Conservation (phyloP, 768 basidiomycete genomes). For the Pisolithus tinctorius region DNA sequence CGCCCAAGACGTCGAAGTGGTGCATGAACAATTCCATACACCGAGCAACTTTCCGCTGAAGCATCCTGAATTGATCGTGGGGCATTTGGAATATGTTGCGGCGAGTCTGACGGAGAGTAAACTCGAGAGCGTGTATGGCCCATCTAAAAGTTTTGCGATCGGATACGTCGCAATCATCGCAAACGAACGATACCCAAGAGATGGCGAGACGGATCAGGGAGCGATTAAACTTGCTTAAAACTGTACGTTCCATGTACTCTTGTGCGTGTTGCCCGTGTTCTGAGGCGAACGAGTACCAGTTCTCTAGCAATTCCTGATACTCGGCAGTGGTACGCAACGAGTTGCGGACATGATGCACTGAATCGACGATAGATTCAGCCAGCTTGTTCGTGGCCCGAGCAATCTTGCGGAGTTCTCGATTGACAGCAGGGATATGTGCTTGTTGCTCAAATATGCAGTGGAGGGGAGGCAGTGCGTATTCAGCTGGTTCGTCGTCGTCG, state of each 20-base stretch:
- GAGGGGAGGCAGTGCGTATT: conserved; percentile 34
- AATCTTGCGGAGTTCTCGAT: conserved; percentile 86
- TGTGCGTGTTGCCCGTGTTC: conserved; percentile 91
- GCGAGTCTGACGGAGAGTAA: conserved; percentile 80
- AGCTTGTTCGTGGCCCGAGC: conserved; percentile 83
- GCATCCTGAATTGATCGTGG: conserved; percentile 81
- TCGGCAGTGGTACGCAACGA: conserved; percentile 53
- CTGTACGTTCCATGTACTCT: conserved; percentile 74
- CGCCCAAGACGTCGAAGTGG: conserved; percentile 97
- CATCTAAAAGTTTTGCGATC: conserved; percentile 96
- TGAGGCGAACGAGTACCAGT: conserved; percentile 95
- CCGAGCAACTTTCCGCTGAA: conserved; percentile 86
- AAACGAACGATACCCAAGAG: conserved; percentile 97
- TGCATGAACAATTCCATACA: conserved; percentile 96
- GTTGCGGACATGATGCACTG: conserved; percentile 78
- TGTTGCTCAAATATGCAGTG: conserved; percentile 69
- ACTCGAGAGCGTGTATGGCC: conserved; percentile 95
- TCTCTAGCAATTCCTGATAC: conserved; percentile 82
- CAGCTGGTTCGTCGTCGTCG: conserved; percentile 52
- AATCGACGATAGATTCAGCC: conserved; percentile 89
- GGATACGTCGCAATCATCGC: conserved; percentile 94
- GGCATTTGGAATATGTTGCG: conserved; percentile 88
- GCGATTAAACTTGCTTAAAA: conserved; percentile 70
- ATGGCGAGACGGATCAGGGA: conserved; percentile 87
- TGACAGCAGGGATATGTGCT: conserved; percentile 86